Evolutionary conservation across 148 eudicot species (phyloP).

Genomic region (Linanthus parryae): DNA sequence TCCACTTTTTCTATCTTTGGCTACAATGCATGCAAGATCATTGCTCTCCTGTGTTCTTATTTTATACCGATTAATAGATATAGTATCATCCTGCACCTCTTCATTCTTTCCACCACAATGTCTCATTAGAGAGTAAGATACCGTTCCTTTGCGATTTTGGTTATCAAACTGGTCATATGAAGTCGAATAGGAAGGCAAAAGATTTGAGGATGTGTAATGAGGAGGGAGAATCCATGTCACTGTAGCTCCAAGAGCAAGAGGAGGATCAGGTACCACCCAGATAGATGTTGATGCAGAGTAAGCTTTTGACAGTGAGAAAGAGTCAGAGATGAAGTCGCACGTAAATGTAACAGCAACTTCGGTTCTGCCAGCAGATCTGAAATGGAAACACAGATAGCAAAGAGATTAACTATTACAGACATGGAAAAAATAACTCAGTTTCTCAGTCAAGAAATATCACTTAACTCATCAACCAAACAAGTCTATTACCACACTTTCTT

Average conservation of each 20-base stretch:
- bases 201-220: conserved; percentile 63
- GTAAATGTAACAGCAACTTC: conserved; percentile 60
- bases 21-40: conserved; percentile 68
- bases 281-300: conserved; percentile 56
- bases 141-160: conserved; percentile 33
- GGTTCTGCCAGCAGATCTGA: conserved; percentile 66
- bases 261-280: conserved; percentile 71
- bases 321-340: conserved; percentile 57
- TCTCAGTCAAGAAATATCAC: too few species aligned
- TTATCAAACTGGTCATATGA: conserved; percentile 32
- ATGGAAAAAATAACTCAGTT: conserved; percentile 3
- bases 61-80: conserved; percentile 50
- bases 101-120: conserved; percentile 30
- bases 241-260: conserved; percentile 78
- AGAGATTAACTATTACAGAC: conserved; percentile 1
- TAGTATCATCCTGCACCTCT: conserved; percentile 31
- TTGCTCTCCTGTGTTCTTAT: conserved; percentile 52
- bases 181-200: conserved; percentile 50
- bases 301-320: conserved; percentile 37
- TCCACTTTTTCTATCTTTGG: conserved; percentile 61
- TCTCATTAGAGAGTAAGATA: conserved; percentile 62
- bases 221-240: conserved; percentile 95
- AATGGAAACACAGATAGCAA: not conserved
- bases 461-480: too few species aligned
- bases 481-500: too few species aligned